Percentiles rank a stretch among this genome's conserved stretches.
Conservation (phyloP, 768 basidiomycete species). For the Russula sp. region DNA sequence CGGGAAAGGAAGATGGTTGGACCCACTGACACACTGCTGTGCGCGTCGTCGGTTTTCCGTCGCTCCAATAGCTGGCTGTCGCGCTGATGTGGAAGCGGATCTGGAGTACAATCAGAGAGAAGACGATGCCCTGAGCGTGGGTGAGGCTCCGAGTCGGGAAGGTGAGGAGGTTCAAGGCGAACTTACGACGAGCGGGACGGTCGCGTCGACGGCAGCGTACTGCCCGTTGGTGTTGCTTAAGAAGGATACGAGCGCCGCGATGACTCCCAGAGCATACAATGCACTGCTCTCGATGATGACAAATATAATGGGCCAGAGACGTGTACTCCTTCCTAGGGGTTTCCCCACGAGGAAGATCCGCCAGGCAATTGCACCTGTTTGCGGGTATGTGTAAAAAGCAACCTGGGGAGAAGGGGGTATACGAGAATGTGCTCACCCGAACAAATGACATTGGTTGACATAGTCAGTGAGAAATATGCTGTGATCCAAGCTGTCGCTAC, state of each 20-base stretch:
- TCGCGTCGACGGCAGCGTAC: neutral
- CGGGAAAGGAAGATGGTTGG: too few relatives aligned
- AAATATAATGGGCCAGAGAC: neutral
- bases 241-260: neutral
- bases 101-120: conserved; percentile 10
- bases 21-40: neutral
- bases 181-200: conserved; percentile 3
- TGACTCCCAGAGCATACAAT: neutral
- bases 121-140: conserved; percentile 2
- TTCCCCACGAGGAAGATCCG: neutral
- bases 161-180: neutral
- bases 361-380: conserved; percentile 4
- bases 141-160: neutral
- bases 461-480: neutral
- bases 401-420: neutral
- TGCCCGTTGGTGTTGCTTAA: neutral
- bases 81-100: conserved; percentile 4
- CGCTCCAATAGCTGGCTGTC: neutral
- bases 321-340: neutral
- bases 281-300: conserved; percentile 7
- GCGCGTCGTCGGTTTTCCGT: neutral
- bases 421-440: neutral
- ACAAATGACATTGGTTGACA: conserved; percentile 1
- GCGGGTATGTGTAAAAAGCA: neutral
- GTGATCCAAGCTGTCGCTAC: neutral